Percentiles rank a stretch among this genome's conserved stretches.
Conservation (phyloP, 2,329 filamentous ascomycete genomes). For the Pezicula neosporulosa region DNA sequence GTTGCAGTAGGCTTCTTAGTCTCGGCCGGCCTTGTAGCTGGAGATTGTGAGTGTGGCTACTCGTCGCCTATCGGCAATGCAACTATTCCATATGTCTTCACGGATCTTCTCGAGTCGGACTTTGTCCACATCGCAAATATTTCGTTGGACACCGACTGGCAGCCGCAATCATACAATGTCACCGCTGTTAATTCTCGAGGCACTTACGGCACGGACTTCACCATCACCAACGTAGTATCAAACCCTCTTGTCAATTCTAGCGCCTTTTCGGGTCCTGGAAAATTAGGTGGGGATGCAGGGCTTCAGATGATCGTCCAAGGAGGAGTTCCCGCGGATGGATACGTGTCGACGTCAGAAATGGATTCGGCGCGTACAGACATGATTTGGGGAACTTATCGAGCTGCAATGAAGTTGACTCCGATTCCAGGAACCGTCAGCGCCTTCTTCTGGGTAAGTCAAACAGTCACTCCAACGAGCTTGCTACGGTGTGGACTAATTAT, state of each 20-base stretch:
- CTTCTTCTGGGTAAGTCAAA: constrained; percentile 67
- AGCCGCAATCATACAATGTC: constrained; percentile 63
- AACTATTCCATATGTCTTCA: constrained; percentile 51
- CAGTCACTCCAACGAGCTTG: no score
- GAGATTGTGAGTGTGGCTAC: constrained; percentile 72
- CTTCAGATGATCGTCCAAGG: constrained; percentile 53
- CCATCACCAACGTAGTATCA: constrained; percentile 51
- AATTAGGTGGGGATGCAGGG: constrained; percentile 44
- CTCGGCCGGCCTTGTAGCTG: constrained; percentile 19
- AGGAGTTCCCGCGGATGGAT: constrained; percentile 39
- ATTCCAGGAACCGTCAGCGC: constrained; percentile 60
- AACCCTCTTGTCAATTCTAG: constrained; percentile 42
- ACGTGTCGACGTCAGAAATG: constrained; percentile 62
- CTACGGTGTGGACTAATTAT: not conserved
- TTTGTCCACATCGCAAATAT: constrained; percentile 56
- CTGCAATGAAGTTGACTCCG: constrained; percentile 54
- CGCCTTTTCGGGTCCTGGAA: constrained; percentile 40
- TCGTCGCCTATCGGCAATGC: constrained; percentile 42
- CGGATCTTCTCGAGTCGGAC: constrained; percentile 68
- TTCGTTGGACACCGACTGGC: constrained; percentile 56
- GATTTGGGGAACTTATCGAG: constrained; percentile 67
- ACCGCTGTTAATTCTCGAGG: constrained; percentile 55
- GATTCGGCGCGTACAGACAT: constrained; percentile 59
- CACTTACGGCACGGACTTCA: constrained; percentile 62
- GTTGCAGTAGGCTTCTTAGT: constrained; percentile 3